Evolutionary conservation across 1,284 basidiomycete genomes (phyloP), one percentile per base, ranked within the genome.

Genomic region (Ganoderma sp.): DNA sequence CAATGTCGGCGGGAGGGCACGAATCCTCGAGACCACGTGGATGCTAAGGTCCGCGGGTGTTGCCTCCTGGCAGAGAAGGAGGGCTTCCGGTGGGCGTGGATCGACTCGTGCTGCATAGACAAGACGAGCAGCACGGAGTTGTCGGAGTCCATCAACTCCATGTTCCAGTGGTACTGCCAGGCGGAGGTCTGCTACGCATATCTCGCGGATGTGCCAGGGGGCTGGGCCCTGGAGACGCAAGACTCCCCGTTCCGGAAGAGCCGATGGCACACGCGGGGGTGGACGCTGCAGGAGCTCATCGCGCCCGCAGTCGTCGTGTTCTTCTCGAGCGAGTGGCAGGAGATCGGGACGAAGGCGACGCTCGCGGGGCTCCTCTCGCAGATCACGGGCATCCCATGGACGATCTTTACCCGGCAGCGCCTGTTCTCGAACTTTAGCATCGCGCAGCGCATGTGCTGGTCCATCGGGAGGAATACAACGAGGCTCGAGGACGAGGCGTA

Each of bases 81-180:
- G 3, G 66, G 62, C 17, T 67, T 48, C 41, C 17, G 39, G n/a
- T 71, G 65, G 70, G 63, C 59, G n/a, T 71, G 70, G 70, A 65
- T 69, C 56, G 67, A 71, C 64, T 68, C 70, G 22, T 71, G 70
- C 61, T 67, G 66, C 66, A 67, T 67, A 19, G 66, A 67, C 62
- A 67, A 67, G 61, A 60, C 66, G n/a, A 67, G 66, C 57, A 67
- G 66, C 48, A 43, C 66, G 25, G 66, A 71, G 60, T 67, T 71
- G 34, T 69, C 70, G 4, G 70, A 71, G 67, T 67, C 70, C 15
- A 65, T 71, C 62, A 71, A 71, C 65, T 71, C 69, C 34, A 71
- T 71, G 69, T 71, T 64, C 59, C 61, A 48, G 14, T 71, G 68
- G 63, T 69, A 69, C 50, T 42, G 60, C 15, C 45, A 28, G 48